Evolutionary conservation across 345 rosid species (phyloP).

Genomic region (Gossypium mustelinum): DNA sequence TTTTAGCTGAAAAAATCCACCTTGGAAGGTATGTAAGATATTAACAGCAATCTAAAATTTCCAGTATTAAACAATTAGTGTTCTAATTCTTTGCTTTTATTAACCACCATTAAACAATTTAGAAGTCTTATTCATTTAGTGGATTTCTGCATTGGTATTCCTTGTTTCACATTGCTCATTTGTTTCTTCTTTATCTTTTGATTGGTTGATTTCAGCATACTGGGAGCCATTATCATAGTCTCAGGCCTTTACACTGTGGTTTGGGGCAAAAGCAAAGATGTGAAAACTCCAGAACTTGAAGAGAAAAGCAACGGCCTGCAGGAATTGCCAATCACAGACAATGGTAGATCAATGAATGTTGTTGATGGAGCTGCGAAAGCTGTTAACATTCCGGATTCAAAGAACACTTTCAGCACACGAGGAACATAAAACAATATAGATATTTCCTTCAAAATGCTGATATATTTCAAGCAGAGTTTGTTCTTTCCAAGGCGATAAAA

Average conservation of each 20-base stretch:
- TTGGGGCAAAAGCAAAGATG: slow-evolving; percentile 91
- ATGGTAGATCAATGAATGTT: slow-evolving; percentile 13
- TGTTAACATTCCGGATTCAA: slow-evolving; percentile 14
- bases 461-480: background rate
- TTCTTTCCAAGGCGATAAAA: background rate
- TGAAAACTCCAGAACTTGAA: slow-evolving; percentile 9
- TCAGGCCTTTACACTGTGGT: slow-evolving; percentile 70
- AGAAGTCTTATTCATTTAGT: background rate
- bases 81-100: background rate
- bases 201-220: slow-evolving; percentile 38
- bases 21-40: slow-evolving; percentile 65
- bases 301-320: slow-evolving; percentile 27
- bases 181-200: background rate
- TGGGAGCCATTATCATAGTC: slow-evolving; percentile 74
- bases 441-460: background rate
- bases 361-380: slow-evolving; percentile 13
- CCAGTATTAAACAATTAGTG: background rate
- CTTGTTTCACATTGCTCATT: no score
- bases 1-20: slow-evolving; percentile 67
- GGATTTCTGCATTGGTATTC: background rate
- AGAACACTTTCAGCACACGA: slow-evolving; percentile 9
- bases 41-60: background rate
- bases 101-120: background rate
- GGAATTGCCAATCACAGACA: slow-evolving; percentile 52
- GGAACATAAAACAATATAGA: slow-evolving; percentile 6